phyloP scores from a whole-genome alignment of 371 early-diverging fungal species.

The Mortierella sp. region DNA sequence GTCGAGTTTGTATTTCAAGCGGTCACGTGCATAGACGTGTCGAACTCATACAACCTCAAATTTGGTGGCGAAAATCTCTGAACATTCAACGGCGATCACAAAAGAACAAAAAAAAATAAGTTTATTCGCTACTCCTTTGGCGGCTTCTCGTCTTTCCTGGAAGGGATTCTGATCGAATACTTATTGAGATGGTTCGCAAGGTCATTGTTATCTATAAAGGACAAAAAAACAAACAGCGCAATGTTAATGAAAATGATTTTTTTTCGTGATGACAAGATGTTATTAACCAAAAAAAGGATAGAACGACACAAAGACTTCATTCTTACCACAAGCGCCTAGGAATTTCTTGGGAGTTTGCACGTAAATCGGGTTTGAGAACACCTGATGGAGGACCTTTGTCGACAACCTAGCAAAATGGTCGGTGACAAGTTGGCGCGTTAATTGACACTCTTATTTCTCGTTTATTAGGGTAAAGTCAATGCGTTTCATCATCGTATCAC shows the following conservation, averaged over 20 bases:
- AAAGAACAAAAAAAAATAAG: background rate
- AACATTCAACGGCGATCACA: background rate
- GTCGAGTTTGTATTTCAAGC: too few relatives aligned
- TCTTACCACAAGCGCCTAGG: conserved; percentile 37
- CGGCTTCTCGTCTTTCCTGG: conserved; percentile 42
- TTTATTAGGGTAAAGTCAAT: background rate
- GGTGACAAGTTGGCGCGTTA: background rate
- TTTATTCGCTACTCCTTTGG: conserved; percentile 3
- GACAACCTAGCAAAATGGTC: background rate
- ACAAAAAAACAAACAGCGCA: background rate
- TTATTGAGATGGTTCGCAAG: conserved; percentile 45
- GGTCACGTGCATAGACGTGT: too few relatives aligned
- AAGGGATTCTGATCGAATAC: conserved; percentile 40
- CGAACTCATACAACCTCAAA: too few relatives aligned
- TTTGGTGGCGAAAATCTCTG: background rate
- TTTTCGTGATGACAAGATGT: too few relatives aligned
- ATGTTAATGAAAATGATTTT: background rate
- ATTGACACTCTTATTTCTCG: background rate
- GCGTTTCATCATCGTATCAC: background rate
- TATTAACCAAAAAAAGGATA: background rate
- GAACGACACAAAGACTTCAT: background rate
- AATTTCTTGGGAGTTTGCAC: conserved; percentile 49
- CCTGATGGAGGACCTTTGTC: conserved; percentile 2
- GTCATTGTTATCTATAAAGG: conserved; percentile 30
- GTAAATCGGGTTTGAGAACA: conserved; percentile 40